These are phyloP conservation scores for Cladosporium sp. DNA, from an alignment of 2,329 filamentous ascomycete genomes.

Conservation along the genomic window DNA sequence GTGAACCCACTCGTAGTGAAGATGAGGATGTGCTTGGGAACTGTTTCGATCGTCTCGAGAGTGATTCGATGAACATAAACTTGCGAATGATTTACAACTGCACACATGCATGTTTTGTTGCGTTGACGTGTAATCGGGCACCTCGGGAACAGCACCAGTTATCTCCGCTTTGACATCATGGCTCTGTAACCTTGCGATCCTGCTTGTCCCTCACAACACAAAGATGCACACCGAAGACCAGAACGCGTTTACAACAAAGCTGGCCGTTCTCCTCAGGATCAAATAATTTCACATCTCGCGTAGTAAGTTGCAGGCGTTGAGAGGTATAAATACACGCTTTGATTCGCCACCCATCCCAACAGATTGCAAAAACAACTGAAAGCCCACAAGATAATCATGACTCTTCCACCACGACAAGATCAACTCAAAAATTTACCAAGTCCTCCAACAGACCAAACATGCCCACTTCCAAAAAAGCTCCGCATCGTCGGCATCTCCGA, in stretches of 20 bases:
- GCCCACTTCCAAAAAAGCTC: slow-evolving; percentile 44
- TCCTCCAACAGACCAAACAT: neutral
- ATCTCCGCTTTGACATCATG: slow-evolving; percentile 19
- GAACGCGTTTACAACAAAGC: neutral
- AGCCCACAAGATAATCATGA: neutral
- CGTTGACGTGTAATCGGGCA: neutral
- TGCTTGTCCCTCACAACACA: neutral
- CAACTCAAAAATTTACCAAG: no score
- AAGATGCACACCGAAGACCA: no score
- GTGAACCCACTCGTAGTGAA: neutral
- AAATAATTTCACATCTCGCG: neutral
- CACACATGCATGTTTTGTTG: neutral
- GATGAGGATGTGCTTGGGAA: neutral
- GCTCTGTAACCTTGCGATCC: slow-evolving; percentile 6
- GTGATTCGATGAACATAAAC: neutral
- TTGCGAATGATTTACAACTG: neutral
- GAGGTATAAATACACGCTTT: neutral
- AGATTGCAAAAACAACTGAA: neutral
- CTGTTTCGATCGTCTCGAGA: neutral
- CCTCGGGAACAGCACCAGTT: neutral
- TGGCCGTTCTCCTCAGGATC: neutral
- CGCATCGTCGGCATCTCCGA: slow-evolving; percentile 76
- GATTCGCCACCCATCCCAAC: neutral
- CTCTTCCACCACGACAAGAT: neutral
- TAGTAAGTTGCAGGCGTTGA: neutral